Percentiles rank a stretch among this genome's conserved stretches.
Evolutionary conservation across 2,329 filamentous ascomycete species (phyloP).

Genomic region (Shiraia bambusicola): DNA sequence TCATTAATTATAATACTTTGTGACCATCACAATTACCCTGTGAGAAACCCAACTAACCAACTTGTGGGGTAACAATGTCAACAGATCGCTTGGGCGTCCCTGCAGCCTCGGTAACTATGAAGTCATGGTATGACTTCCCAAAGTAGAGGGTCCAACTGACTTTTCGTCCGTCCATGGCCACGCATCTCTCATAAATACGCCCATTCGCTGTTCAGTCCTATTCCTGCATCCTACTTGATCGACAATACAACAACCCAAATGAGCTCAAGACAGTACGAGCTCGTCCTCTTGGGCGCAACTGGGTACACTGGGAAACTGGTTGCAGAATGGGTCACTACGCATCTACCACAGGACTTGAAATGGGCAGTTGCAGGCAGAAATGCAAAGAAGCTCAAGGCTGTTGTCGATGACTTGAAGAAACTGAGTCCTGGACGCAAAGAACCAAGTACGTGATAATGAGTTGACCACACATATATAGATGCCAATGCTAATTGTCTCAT

Average conservation of each 20-base stretch:
- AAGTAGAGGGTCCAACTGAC: conserved; percentile 19
- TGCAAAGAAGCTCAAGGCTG: conserved; percentile 67
- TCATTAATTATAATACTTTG: too few species aligned
- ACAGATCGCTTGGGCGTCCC: conserved; percentile 9
- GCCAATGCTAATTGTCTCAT: background rate
- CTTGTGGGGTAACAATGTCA: too few species aligned
- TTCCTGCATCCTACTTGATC: conserved; percentile 1
- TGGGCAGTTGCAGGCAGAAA: conserved; percentile 89
- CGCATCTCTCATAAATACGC: conserved; percentile 10
- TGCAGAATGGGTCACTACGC: conserved; percentile 71
- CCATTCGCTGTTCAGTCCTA: conserved; percentile 7
- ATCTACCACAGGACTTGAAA: conserved; percentile 73
- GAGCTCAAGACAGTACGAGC: conserved; percentile 58
- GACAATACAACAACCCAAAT: conserved; percentile 25
- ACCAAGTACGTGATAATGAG: conserved; percentile 57
- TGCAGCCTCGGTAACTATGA: conserved; percentile 21
- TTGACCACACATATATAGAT: background rate
- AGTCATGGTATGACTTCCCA: conserved; percentile 18
- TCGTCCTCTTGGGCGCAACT: conserved; percentile 67
- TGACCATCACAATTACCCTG: too few species aligned
- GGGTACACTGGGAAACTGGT: conserved; percentile 83
- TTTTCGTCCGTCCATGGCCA: conserved; percentile 10
- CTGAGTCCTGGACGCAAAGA: conserved; percentile 68
- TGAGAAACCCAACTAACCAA: too few species aligned
- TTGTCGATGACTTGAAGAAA: conserved; percentile 67